These are phyloP conservation scores for Hypoxylon lienhwacheense DNA, from an alignment of 495 filamentous ascomycete genomes.

Conservation along the genomic window DNA sequence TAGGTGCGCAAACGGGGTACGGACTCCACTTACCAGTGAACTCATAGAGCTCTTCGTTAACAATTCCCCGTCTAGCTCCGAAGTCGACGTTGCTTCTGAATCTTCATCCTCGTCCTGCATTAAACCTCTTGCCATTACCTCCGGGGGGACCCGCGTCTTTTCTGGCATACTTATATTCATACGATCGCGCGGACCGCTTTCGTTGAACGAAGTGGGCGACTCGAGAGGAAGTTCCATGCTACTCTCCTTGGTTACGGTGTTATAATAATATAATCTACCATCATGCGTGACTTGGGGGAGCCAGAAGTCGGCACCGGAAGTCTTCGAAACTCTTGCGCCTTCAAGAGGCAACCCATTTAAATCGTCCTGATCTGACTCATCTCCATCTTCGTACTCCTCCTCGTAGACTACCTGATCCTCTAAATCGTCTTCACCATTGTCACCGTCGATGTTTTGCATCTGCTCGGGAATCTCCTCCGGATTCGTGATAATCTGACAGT, in stretches of 20 bases:
- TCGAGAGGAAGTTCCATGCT: constrained; percentile 93
- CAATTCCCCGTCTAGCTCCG: constrained; percentile 72
- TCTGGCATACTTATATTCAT: constrained; percentile 87
- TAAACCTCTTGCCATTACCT: constrained; percentile 85
- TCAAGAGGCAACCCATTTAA: constrained; percentile 68
- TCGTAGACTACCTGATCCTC: constrained; percentile 54
- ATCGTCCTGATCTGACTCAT: constrained; percentile 65
- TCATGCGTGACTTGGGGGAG: constrained; percentile 96
- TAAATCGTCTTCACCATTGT: constrained; percentile 70
- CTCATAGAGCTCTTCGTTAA: constrained; percentile 51
- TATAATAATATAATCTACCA: constrained; percentile 95
- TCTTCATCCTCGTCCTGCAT: constrained; percentile 83
- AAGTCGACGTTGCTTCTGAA: constrained; percentile 74
- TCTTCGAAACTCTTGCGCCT: constrained; percentile 63
- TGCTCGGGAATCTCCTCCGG: constrained; percentile 63
- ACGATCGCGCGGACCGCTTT: constrained; percentile 83
- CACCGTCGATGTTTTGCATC: constrained; percentile 64
- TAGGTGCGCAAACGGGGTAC: neutral
- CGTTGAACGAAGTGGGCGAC: constrained; percentile 76
- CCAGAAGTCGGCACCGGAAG: constrained; percentile 94
- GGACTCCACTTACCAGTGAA: constrained; percentile 52
- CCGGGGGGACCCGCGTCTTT: constrained; percentile 86
- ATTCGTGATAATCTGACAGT: constrained; percentile 81
- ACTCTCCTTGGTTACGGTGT: constrained; percentile 89
- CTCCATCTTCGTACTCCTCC: constrained; percentile 57